Percentiles rank a stretch among this genome's conserved stretches.
Evolutionary conservation across 306 rosid genomes (phyloP).

Genomic region (Prunus mongolica): DNA sequence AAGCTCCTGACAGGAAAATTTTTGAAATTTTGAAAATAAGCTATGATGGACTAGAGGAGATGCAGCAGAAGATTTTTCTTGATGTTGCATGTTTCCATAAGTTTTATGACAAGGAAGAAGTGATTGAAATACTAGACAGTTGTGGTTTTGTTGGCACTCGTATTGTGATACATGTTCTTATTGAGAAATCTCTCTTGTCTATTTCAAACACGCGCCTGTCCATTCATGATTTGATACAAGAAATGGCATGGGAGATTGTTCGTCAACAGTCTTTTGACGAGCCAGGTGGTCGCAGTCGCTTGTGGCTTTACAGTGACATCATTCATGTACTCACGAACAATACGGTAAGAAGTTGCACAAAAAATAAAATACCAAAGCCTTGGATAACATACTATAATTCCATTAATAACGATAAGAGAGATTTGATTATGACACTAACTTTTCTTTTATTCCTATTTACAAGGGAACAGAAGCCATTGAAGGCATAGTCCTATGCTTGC

Average conservation of each 20-base stretch:
- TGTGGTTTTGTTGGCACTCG: constrained; percentile 16
- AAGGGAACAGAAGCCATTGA: constrained; percentile 9
- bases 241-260: constrained; percentile 33
- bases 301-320: constrained; percentile 19
- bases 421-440: background rate
- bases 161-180: constrained; percentile 31
- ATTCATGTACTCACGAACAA: constrained; percentile 11
- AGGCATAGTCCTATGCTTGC: constrained; percentile 18
- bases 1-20: constrained; percentile 14
- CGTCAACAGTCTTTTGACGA: background rate
- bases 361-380: background rate
- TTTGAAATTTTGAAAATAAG: constrained; percentile 22
- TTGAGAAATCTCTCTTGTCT: constrained; percentile 36
- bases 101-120: constrained; percentile 20
- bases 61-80: constrained; percentile 29
- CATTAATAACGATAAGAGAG: background rate
- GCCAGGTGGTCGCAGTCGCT: constrained; percentile 8
- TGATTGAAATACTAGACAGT: constrained; percentile 10
- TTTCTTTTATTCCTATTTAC: background rate
- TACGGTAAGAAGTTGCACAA: background rate
- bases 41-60: constrained; percentile 19
- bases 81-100: constrained; percentile 37
- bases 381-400: background rate
- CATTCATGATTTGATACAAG: constrained; percentile 36
- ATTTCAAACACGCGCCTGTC: background rate